A percentile compares a stretch with the other conserved stretches of the same genome.
Evolutionary conservation across 2,329 filamentous ascomycete genomes (phyloP).

Genomic region (Stachybotrys chartarum): DNA sequence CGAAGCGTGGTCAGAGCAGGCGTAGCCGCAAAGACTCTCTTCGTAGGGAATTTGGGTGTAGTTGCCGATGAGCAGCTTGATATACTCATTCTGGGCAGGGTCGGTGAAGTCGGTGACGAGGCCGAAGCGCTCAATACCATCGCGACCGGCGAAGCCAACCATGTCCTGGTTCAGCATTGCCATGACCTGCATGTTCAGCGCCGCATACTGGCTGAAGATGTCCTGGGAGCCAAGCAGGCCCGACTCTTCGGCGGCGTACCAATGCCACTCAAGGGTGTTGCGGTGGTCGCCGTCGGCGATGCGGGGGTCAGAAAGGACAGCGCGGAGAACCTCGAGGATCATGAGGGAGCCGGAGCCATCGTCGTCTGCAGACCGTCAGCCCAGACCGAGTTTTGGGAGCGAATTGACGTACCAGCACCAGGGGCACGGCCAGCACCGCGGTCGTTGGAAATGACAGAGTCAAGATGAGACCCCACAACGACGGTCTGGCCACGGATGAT

Average conservation of each 20-base stretch:
- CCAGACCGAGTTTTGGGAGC: too few relatives aligned
- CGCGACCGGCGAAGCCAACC: conserved; percentile 76
- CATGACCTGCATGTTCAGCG: conserved; percentile 28
- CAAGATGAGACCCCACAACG: conserved; percentile 37
- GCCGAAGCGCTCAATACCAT: conserved; percentile 70
- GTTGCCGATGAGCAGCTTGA: conserved; percentile 69
- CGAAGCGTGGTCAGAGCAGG: conserved; percentile 62
- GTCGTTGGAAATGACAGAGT: conserved; percentile 32
- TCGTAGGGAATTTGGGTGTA: conserved; percentile 80
- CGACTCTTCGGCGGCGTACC: conserved; percentile 41
- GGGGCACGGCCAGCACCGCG: conserved; percentile 31
- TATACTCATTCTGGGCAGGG: conserved; percentile 68
- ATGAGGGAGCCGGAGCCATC: conserved; percentile 39
- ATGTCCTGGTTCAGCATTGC: conserved; percentile 64
- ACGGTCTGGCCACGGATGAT: conserved; percentile 22
- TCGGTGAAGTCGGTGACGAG: conserved; percentile 86
- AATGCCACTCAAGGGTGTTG: conserved; percentile 46
- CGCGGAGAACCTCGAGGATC: conserved; percentile 37
- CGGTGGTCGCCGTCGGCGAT: conserved; percentile 29
- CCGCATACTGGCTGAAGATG: conserved; percentile 31
- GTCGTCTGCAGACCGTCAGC: conserved; percentile 20
- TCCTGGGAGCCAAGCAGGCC: conserved; percentile 40
- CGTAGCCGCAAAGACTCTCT: conserved; percentile 75
- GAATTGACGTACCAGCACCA: conserved; percentile 25
- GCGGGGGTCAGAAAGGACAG: conserved; percentile 21